Evolutionary conservation across 371 early-diverging fungal genomes (phyloP), one percentile per base, ranked within the genome.

Genomic region (Saksenaea oblongispora): DNA sequence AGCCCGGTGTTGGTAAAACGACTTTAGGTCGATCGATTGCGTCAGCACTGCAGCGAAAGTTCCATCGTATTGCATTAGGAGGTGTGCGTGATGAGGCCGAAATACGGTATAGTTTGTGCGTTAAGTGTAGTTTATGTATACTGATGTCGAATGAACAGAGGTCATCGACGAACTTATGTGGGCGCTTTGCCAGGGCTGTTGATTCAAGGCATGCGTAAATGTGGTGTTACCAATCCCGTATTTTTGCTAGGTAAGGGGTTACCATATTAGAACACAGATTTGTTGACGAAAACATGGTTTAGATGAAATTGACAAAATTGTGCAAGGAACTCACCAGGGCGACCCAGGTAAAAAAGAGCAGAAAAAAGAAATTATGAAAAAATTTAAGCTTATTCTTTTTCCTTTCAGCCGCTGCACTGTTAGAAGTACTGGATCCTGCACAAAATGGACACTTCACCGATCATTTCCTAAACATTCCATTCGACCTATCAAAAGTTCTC

Each of bases 81-180:
- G 95, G 96, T 57, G 90, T 95, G 5, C 84, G 93, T 47, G 95
- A 95, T 66, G 95, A 93, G 67, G 92, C 94, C 5, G 95, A 94
- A 71, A 93, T 95, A 53, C 74, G 93, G 75, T 75, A 70, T 27
- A 9, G 2, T 0, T 9, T 17, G 17, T 17, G 10, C n/a, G 18
- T 11, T 17, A 8, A 1, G 7, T 15, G 24, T n/a, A 58, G 26
- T 13, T 18, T 11, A 18, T 39, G 34, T 36, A 22, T 13, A 36
- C 14, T 18, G 5, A 42, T 44, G 39, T 37, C 41, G 39, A 3
- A n/a, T 3, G 4, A 54, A 27, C 58, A 75, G 76, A 34, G 96
- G 96, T 0, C 96, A 95, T 74, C 84, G 95, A 14, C 81, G 95
- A 22, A 95, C 96, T 2, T 95, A 95, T 74, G 86, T 95, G 31